These are phyloP conservation scores for Metschnikowia borealis DNA, from an alignment of 805 yeast genomes.

Conservation along the genomic window DNA sequence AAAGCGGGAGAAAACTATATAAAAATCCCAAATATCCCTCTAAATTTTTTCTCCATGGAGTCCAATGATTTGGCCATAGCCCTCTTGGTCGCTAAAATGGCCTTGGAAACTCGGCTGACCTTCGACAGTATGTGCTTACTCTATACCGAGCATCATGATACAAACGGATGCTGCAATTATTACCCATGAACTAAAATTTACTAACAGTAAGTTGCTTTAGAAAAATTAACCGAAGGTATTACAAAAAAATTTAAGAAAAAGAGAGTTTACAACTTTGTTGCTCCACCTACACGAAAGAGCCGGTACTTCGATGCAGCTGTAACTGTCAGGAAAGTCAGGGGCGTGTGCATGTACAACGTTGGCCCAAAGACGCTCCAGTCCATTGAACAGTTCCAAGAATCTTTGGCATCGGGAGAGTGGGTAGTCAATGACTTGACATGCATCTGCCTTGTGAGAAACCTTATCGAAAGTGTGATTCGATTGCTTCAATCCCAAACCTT, in stretches of 20 bases:
- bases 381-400: not conserved
- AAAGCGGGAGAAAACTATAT: not conserved
- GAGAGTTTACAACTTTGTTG: not conserved
- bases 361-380: constrained; percentile 4
- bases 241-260: not conserved
- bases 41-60: constrained; percentile 1
- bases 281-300: constrained; percentile 1
- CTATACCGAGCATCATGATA: not conserved
- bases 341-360: constrained; percentile 6
- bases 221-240: constrained; percentile 3
- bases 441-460: not conserved
- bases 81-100: constrained; percentile 13
- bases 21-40: not conserved
- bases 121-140: constrained; percentile 9
- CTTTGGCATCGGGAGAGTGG: constrained; percentile 5
- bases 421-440: not conserved
- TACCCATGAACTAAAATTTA: not conserved
- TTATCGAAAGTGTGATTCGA: constrained; percentile 8
- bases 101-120: constrained; percentile 3
- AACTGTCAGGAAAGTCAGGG: constrained; percentile 6
- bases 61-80: constrained; percentile 13
- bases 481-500: not conserved
- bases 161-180: not conserved
- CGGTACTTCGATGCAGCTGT: constrained; percentile 4
- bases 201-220: constrained; percentile 5